A percentile compares a stretch with the other conserved stretches of the same genome.
phyloP scores from a whole-genome alignment of 202 grass and related monocot genomes.

The Dendrocalamus latiflorus region DNA sequence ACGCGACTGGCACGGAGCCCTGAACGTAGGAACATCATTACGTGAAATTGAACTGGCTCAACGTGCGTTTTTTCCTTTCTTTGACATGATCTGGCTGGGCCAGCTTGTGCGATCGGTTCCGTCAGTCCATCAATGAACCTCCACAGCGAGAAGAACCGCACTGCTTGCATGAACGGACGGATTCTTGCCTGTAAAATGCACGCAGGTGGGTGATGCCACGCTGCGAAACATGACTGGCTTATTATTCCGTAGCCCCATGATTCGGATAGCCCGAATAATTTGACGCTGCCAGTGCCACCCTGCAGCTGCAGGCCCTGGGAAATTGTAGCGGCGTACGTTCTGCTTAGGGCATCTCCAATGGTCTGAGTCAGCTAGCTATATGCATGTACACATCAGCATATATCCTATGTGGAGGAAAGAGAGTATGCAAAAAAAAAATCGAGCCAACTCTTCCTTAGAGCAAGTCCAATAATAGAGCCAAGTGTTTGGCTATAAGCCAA shows the following conservation, averaged over 20 bases:
- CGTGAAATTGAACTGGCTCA: neutral
- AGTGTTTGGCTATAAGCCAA: no score
- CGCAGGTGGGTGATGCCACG: neutral
- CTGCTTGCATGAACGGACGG: neutral
- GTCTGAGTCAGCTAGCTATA: no score
- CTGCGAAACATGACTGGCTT: neutral
- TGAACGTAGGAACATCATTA: neutral
- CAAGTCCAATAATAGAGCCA: no score
- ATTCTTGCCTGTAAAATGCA: neutral
- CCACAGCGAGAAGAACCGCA: neutral
- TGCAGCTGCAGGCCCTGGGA: neutral
- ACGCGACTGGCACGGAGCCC: slow-evolving; percentile 1
- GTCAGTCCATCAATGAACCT: neutral
- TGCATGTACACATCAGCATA: no score
- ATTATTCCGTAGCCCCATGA: slow-evolving; percentile 16
- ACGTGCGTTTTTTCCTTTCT: neutral
- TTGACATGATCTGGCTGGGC: neutral
- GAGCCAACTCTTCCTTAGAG: no score
- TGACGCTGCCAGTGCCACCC: neutral
- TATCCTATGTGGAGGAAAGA: no score
- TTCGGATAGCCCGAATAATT: neutral
- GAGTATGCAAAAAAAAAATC: no score
- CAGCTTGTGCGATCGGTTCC: neutral
- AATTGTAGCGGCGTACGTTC: neutral
- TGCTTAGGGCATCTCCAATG: no score